A percentile compares a stretch with the other conserved stretches of the same genome.
These are phyloP conservation scores for Peronospora destructor DNA, from an alignment of 352 stramenopile species.

Conservation along the genomic window DNA sequence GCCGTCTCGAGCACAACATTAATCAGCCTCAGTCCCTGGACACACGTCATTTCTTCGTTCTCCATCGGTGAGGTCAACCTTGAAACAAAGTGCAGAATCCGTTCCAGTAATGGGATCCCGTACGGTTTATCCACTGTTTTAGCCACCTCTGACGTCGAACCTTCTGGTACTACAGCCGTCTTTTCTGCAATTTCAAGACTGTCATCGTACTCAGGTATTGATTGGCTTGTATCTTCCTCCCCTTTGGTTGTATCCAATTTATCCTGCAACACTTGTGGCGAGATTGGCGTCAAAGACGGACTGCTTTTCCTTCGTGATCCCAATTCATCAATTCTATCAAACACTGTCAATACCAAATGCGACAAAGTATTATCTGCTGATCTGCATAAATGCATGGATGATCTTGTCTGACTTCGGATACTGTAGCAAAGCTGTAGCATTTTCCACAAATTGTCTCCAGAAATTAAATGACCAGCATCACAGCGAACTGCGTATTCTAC, in stretches of 20 bases:
- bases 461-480: slow-evolving; percentile 86
- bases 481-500: slow-evolving; percentile 93
- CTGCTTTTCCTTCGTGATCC: slow-evolving; percentile 24
- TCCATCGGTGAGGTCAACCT: slow-evolving; percentile 89
- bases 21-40: slow-evolving; percentile 91
- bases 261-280: slow-evolving; percentile 3
- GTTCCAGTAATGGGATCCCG: slow-evolving; percentile 85
- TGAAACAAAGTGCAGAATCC: slow-evolving; percentile 91
- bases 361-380: slow-evolving; percentile 94
- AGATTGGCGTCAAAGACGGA: slow-evolving; percentile 5
- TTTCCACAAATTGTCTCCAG: slow-evolving; percentile 89
- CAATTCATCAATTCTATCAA: slow-evolving; percentile 85
- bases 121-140: slow-evolving; percentile 52
- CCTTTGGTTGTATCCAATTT: not conserved
- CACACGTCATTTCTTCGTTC: slow-evolving; percentile 85
- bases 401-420: slow-evolving; percentile 87
- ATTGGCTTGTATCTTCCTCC: slow-evolving; percentile 9
- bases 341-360: slow-evolving; percentile 95
- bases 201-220: slow-evolving; percentile 17
- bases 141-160: slow-evolving; percentile 3
- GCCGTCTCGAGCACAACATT: slow-evolving; percentile 96
- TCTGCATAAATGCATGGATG: slow-evolving; percentile 87
- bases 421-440: slow-evolving; percentile 96
- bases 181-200: slow-evolving; percentile 24
- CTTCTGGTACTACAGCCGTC: slow-evolving; percentile 1